Percentiles rank a stretch among this genome's conserved stretches.
Evolutionary conservation across 1,139 yeast genomes (phyloP).

Genomic region (Suhomyces bokatorum): DNA sequence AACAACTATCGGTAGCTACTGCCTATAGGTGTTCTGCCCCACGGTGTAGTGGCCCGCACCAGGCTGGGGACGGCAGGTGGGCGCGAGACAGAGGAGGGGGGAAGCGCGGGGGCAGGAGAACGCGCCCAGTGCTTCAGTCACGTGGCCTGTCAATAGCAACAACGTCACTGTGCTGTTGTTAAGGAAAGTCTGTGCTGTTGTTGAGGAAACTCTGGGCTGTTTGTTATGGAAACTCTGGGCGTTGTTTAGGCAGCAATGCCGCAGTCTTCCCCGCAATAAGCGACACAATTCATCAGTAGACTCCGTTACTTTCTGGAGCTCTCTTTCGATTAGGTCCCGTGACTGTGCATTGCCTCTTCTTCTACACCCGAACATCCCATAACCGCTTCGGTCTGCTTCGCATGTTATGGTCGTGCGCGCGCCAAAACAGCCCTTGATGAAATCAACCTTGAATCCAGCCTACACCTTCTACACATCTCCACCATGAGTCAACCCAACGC

Average conservation of each 20-base stretch:
- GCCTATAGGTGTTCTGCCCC: constrained; percentile 18
- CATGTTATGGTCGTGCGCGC: not conserved
- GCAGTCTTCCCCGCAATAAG: no score
- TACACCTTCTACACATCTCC: not conserved
- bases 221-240: no score
- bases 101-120: constrained; percentile 5
- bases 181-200: no score
- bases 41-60: constrained; percentile 4
- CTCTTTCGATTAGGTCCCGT: no score
- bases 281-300: no score
- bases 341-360: no score
- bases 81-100: not conserved
- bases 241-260: no score
- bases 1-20: constrained; percentile 14
- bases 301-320: no score
- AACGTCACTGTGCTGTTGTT: no score
- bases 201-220: no score
- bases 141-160: not conserved
- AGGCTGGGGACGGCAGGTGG: constrained; percentile 8
- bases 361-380: no score
- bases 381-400: not conserved
- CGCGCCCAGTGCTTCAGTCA: not conserved
- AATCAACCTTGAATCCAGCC: not conserved
- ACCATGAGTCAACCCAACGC: constrained; percentile 9
- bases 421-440: not conserved